Base-by-base conservation (phyloP, 345 rosid genomes). In the Noccaea caerulescens region DNA sequence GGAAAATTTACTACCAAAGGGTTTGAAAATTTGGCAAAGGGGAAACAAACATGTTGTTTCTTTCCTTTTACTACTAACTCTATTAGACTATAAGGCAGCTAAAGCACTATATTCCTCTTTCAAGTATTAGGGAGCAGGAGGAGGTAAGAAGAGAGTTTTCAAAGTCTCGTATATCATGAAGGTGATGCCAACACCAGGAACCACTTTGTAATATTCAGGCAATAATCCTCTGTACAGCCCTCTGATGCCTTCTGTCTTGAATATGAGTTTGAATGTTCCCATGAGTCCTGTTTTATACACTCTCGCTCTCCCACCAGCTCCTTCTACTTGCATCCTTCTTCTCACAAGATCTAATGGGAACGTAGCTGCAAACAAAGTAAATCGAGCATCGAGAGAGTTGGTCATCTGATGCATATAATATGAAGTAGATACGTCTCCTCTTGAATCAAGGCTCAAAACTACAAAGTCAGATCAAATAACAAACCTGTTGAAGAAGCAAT, bases 261-360 rank as follows among this genome's bases (percentile, higher is more conserved):
- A 71, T 83, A 94, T 94, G 71, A 85, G 93, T 76, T 81, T 71
- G 70, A 92, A 88, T 36, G 88, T 86, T 49, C 97, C 96, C 4
- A 81, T 55, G 73, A 95, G 76, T n/a, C 99, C 90, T 0, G 89
- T 76, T 7, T 72, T 87, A 54, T 94, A 94, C 32, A 94, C 85
- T 57, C 89, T 82, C 14, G 98, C 96, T 72, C 84, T 85, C 41
- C 99, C 98, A 56, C 90, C 97, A 4, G 84, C 97, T 67, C 99
- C 99, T 88, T 94, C 98, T 76, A 94, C 75, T 66, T 94, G 98
- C 93, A 85, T 91, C 72, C 99, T 80, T 72, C 99, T 84, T 79
- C 99, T 82, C 81, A 94, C 97, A 9, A 94, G 99, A 77, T 94
- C 99, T 55, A 94, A 65, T 10, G 99, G 99, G 71, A 88, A 94